Evolutionary conservation across 1,284 basidiomycete genomes (phyloP), one percentile per base, ranked within the genome.

Genomic region (Leccinum colubrinum): DNA sequence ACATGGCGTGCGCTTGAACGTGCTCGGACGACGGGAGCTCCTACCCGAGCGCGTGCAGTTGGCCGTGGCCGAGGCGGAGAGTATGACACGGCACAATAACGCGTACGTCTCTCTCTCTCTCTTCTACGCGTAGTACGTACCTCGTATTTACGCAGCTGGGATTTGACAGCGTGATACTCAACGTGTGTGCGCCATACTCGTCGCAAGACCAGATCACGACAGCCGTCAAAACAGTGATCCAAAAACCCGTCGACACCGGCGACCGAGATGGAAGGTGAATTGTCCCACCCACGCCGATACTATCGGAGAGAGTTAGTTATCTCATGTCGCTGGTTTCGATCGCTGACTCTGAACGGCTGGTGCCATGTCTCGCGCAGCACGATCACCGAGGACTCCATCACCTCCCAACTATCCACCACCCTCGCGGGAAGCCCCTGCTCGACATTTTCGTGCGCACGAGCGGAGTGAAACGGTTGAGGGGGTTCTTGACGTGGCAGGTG

Each of bases 401-500:
- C 87, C 27, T 77, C 79, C 2, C 83, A 88, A 55, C 76, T 95
- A 2, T 85, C 90, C 76, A 93, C 89, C 0, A 79, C 85, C 0
- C 76, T 84, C 4, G 83, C 79, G 1, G 86, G 86, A 25, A 90
- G 87, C 91, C 93, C 0, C 93, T 93, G 1, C 80, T 98, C 3
- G 97, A 99, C 72, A 86, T 99, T 56, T 83, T 98, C 59, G 82
- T 99, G 12, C 86, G 97, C 55, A 98, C 97, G 0, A 95, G 93
- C 55, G 94, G 95, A 17, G 97, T 97, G 1, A 89, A 87, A 56
- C 84, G 97, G 2, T 76, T 99, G 20, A 95, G 93, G 72, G 95
- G 98, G 72, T 99, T 90, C 72, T 78, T 98, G 74, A 85, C 97
- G 25, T 98, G 95, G 96, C 96, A 98, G 88, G 94, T 91, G 61